Conservation (phyloP, 2,329 filamentous ascomycete species). For the Fusarium sp. region DNA sequence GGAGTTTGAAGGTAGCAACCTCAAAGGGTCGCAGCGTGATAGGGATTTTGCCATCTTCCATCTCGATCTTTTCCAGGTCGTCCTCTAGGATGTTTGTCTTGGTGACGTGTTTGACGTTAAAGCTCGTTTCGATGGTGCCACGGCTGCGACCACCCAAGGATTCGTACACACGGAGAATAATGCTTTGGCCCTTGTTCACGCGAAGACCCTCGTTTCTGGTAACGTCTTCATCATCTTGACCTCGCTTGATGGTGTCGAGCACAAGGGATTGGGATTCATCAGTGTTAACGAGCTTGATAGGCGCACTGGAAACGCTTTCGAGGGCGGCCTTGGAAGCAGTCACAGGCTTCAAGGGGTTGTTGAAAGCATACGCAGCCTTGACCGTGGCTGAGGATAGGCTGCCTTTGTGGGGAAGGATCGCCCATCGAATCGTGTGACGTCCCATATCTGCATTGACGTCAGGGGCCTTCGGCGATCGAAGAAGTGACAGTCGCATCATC, state of each 20-base stretch:
- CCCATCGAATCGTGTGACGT: constrained; percentile 86
- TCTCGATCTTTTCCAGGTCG: constrained; percentile 73
- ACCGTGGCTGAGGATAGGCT: constrained; percentile 78
- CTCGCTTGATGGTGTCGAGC: constrained; percentile 91
- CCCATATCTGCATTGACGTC: constrained; percentile 97
- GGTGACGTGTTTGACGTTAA: constrained; percentile 79
- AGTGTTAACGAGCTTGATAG: constrained; percentile 75
- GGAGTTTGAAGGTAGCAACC: constrained; percentile 81
- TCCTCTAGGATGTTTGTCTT: constrained; percentile 93
- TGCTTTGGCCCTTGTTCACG: constrained; percentile 76
- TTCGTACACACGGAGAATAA: constrained; percentile 90
- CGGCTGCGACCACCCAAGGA: constrained; percentile 83
- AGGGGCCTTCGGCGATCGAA: constrained; percentile 90
- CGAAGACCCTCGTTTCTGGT: constrained; percentile 69
- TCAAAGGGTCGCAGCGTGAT: constrained; percentile 83
- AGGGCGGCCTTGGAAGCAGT: constrained; percentile 46
- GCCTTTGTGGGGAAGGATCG: constrained; percentile 86
- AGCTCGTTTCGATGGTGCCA: constrained; percentile 74
- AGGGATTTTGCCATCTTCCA: constrained; percentile 62
- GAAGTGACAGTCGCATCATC: constrained; percentile 86
- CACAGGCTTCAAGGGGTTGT: constrained; percentile 73
- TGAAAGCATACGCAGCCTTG: constrained; percentile 88
- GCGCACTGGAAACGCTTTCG: constrained; percentile 48
- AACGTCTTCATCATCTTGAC: constrained; percentile 85
- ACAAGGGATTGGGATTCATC: constrained; percentile 70